These are phyloP conservation scores for Malbranchea zuffiana DNA, from an alignment of 2,329 filamentous ascomycete genomes.

Conservation along the genomic window DNA sequence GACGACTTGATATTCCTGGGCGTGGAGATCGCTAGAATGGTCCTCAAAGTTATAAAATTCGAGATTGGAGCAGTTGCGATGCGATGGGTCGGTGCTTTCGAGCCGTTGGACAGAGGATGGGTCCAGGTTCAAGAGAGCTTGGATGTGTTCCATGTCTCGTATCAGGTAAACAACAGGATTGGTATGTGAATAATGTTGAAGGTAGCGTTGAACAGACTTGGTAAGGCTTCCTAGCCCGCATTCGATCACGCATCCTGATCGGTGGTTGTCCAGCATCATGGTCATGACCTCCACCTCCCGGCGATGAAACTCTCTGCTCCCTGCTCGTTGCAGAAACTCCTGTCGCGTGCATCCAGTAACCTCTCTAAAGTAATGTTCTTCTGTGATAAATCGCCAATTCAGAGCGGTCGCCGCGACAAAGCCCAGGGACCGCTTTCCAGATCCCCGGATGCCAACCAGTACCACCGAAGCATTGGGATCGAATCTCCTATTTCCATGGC, in stretches of 20 bases:
- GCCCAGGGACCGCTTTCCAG: conserved; percentile 64
- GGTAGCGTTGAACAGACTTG: conserved; percentile 47
- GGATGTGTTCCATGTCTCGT: conserved; percentile 54
- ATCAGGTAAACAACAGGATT: conserved; percentile 63
- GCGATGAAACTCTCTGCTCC: conserved; percentile 50
- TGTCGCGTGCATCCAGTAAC: conserved; percentile 51
- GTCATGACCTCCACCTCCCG: conserved; percentile 53
- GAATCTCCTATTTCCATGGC: conserved; percentile 30
- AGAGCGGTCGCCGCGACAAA: conserved; percentile 64
- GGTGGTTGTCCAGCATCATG: conserved; percentile 48
- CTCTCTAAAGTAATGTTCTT: conserved; percentile 57
- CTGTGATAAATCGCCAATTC: conserved; percentile 56
- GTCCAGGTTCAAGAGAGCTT: conserved; percentile 49
- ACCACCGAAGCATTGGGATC: conserved; percentile 57
- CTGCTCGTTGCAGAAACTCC: conserved; percentile 53
- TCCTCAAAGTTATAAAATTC: conserved; percentile 59
- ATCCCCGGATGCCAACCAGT: conserved; percentile 60
- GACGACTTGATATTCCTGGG: neutral
- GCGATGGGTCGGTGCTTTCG: conserved; percentile 40
- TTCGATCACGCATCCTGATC: conserved; percentile 55
- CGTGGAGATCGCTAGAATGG: conserved; percentile 1
- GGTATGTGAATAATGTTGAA: conserved; percentile 51
- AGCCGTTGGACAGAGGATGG: conserved; percentile 50
- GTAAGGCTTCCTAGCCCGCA: conserved; percentile 61
- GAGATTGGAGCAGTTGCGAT: conserved; percentile 58